These are phyloP conservation scores for Colletotrichum ledebouriae DNA, from an alignment of 2,329 filamentous ascomycete genomes.

Conservation along the genomic window DNA sequence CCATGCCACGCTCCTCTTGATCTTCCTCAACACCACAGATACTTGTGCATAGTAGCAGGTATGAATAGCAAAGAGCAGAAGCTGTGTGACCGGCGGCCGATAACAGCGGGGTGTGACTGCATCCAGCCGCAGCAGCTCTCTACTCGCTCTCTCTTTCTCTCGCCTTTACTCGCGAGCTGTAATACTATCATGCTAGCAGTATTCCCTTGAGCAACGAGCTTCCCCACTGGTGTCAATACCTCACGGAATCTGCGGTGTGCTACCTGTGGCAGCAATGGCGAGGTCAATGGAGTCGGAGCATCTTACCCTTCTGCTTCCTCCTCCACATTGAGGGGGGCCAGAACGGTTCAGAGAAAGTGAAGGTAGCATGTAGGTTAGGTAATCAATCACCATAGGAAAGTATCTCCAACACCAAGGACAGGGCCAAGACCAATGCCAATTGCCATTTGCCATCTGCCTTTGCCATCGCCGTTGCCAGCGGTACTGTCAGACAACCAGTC, in stretches of 20 bases:
- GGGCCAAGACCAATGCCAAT: neutral
- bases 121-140: constrained; percentile 3
- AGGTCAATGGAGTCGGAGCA: too few species aligned
- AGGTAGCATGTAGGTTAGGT: too few species aligned
- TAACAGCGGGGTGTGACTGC: constrained; percentile 27
- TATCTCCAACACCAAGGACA: too few species aligned
- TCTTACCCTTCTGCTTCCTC: too few species aligned
- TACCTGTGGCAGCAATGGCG: too few species aligned
- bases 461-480: neutral
- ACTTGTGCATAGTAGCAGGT: neutral
- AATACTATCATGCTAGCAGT: constrained; percentile 24
- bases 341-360: too few species aligned
- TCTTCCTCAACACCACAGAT: constrained; percentile 7
- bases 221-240: constrained; percentile 18
- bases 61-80: constrained; percentile 2
- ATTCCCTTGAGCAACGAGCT: neutral
- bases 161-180: constrained; percentile 10
- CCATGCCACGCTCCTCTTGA: neutral
- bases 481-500: neutral
- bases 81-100: constrained; percentile 12
- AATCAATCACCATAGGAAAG: too few species aligned
- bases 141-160: constrained; percentile 15
- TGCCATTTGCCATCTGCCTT: neutral
- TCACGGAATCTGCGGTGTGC: neutral
- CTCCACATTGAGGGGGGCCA: too few species aligned